A percentile compares a stretch with the other conserved stretches of the same genome.
Evolutionary conservation across 2,329 filamentous ascomycete genomes (phyloP).

Genomic region (Aspergillus fischeri): DNA sequence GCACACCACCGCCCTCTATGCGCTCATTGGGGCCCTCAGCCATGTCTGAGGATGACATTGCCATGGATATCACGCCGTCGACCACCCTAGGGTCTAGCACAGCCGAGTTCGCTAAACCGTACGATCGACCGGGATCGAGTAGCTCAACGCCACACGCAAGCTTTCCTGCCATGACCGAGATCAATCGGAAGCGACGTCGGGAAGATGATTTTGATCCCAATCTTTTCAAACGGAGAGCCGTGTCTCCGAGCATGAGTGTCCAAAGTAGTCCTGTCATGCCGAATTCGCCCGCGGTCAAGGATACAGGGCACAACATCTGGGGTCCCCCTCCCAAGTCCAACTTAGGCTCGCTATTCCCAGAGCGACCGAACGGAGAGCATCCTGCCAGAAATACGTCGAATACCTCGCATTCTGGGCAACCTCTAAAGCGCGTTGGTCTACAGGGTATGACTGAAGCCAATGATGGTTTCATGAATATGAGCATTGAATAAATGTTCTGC

Average conservation of each 20-base stretch:
- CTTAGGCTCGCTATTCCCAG: conserved; percentile 45
- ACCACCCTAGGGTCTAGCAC: conserved; percentile 24
- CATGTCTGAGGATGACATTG: conserved; percentile 37
- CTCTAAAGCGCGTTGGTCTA: conserved; percentile 63
- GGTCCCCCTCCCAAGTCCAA: conserved; percentile 65
- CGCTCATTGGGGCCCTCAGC: conserved; percentile 54
- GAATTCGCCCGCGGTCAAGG: conserved; percentile 75
- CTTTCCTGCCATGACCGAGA: conserved; percentile 57
- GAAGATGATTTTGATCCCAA: conserved; percentile 88
- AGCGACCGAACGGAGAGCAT: conserved; percentile 48
- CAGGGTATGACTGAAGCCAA: conserved; percentile 96
- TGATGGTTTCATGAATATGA: conserved; percentile 94
- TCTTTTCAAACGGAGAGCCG: conserved; percentile 85
- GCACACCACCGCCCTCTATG: conserved; percentile 60
- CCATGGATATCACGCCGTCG: conserved; percentile 39
- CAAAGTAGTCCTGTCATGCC: conserved; percentile 81
- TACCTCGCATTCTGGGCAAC: conserved; percentile 40
- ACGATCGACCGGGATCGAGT: conserved; percentile 33
- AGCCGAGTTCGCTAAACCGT: conserved; percentile 29
- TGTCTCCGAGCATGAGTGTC: conserved; percentile 84
- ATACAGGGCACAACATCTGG: conserved; percentile 58
- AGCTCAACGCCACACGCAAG: conserved; percentile 41
- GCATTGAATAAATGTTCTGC: conserved; percentile 65
- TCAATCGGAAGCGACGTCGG: conserved; percentile 74
- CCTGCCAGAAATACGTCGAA: conserved; percentile 50